phyloP scores from a whole-genome alignment of 148 eudicot genomes.

The Camellia japonica region DNA sequence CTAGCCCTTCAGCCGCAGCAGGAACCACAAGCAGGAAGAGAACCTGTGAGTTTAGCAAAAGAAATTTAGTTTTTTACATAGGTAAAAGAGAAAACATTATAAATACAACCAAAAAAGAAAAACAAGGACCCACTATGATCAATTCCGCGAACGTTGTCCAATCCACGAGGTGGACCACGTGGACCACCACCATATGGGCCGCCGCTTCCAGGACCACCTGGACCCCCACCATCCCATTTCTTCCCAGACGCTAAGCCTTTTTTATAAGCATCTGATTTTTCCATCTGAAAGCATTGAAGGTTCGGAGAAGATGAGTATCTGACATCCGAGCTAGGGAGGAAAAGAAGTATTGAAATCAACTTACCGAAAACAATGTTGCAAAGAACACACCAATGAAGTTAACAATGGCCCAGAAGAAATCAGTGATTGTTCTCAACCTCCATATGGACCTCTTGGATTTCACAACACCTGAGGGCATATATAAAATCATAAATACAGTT shows the following conservation, averaged over 20 bases:
- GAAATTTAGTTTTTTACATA: background rate
- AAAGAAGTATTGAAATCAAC: background rate
- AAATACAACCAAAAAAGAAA: background rate
- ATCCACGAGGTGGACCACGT: slow-evolving; percentile 86
- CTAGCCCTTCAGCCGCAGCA: slow-evolving; percentile 55
- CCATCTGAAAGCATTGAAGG: slow-evolving; percentile 53
- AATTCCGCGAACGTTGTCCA: slow-evolving; percentile 67
- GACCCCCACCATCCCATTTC: slow-evolving; percentile 98
- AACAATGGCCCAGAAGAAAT: slow-evolving; percentile 63
- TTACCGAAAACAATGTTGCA: slow-evolving; percentile 86
- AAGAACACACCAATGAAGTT: slow-evolving; percentile 72
- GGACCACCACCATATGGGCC: slow-evolving; percentile 94
- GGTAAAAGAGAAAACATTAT: background rate
- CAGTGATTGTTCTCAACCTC: slow-evolving; percentile 78
- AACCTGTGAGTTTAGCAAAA: slow-evolving; percentile 34
- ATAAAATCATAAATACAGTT: background rate
- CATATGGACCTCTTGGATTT: slow-evolving; percentile 73
- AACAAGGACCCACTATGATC: slow-evolving; percentile 69
- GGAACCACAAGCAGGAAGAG: slow-evolving; percentile 94
- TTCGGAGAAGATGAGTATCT: background rate
- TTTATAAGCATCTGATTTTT: slow-evolving; percentile 77
- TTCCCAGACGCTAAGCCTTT: slow-evolving; percentile 73
- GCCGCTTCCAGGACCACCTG: slow-evolving; percentile 84
- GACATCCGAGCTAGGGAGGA: background rate
- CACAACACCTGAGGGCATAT: slow-evolving; percentile 61